A percentile compares a stretch with the other conserved stretches of the same genome.
Evolutionary conservation across 2,329 filamentous ascomycete genomes (phyloP).

Genomic region (Fusarium anguioides): DNA sequence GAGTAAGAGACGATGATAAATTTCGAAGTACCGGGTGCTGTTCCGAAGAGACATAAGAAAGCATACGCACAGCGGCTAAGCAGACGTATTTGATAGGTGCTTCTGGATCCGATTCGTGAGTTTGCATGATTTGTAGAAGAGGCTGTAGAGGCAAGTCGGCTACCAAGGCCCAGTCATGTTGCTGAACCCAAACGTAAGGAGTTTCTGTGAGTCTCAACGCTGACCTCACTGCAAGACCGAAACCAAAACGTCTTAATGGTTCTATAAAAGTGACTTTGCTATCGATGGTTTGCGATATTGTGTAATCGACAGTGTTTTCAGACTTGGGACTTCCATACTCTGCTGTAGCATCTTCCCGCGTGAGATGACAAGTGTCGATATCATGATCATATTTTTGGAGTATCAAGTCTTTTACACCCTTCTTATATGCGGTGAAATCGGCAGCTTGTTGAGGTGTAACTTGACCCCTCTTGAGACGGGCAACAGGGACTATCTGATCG

Average conservation of each 20-base stretch:
- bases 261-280: conserved; percentile 61
- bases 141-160: conserved; percentile 57
- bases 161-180: conserved; percentile 66
- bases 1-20: conserved; percentile 56
- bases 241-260: conserved; percentile 60
- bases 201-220: conserved; percentile 60
- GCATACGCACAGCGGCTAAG: conserved; percentile 62
- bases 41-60: conserved; percentile 60
- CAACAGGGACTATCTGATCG: conserved; percentile 56
- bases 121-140: conserved; percentile 60
- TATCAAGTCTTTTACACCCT: conserved; percentile 57
- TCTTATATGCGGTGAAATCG: conserved; percentile 58
- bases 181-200: conserved; percentile 67
- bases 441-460: conserved; percentile 59
- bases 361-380: not conserved
- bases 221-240: conserved; percentile 64
- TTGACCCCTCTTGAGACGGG: conserved; percentile 65
- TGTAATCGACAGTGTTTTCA: conserved; percentile 53
- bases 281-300: conserved; percentile 50
- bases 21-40: conserved; percentile 53
- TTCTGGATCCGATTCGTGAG: conserved; percentile 44
- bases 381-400: conserved; percentile 30
- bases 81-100: conserved; percentile 64
- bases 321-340: conserved; percentile 58
- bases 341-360: conserved; percentile 47